Conservation (phyloP, 305 asterid genomes). For the Rubia tinctorum region DNA sequence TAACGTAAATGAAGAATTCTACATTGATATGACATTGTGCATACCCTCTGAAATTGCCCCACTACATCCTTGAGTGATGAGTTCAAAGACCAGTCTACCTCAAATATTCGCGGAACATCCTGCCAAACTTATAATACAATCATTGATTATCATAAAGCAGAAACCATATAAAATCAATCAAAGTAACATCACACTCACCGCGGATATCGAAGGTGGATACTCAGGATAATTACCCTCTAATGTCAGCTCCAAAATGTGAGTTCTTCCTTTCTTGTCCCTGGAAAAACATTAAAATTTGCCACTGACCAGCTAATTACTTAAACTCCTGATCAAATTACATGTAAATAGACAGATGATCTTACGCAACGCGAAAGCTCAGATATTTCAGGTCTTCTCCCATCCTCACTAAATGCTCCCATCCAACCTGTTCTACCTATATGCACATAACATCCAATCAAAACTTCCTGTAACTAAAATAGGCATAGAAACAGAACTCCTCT, state of each 20-base stretch:
- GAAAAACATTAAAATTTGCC: slow-evolving; percentile 9
- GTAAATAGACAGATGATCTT: slow-evolving; percentile 23
- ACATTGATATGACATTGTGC: slow-evolving; percentile 9
- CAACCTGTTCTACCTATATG: slow-evolving; percentile 83
- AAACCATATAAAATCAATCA: slow-evolving; percentile 10
- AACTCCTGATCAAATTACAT: slow-evolving; percentile 3
- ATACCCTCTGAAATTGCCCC: slow-evolving; percentile 65
- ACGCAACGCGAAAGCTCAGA: slow-evolving; percentile 63
- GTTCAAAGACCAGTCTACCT: slow-evolving; percentile 52
- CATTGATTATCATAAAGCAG: neutral
- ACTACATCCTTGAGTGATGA: slow-evolving; percentile 57
- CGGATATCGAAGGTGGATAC: slow-evolving; percentile 62
- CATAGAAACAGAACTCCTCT: neutral
- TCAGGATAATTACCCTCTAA: slow-evolving; percentile 59
- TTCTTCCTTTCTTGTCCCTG: slow-evolving; percentile 72
- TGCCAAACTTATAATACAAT: slow-evolving; percentile 26
- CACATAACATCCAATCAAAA: slow-evolving; percentile 4
- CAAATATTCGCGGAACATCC: slow-evolving; percentile 62
- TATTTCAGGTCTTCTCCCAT: slow-evolving; percentile 54
- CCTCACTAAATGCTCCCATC: slow-evolving; percentile 75
- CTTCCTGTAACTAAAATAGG: neutral
- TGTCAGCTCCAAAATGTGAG: slow-evolving; percentile 53
- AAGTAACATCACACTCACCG: slow-evolving; percentile 38
- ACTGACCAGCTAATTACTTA: slow-evolving; percentile 6
- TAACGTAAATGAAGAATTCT: neutral